Evolutionary conservation across 1,139 yeast genomes (phyloP).

Genomic region (Candida pseudoviswanathii): DNA sequence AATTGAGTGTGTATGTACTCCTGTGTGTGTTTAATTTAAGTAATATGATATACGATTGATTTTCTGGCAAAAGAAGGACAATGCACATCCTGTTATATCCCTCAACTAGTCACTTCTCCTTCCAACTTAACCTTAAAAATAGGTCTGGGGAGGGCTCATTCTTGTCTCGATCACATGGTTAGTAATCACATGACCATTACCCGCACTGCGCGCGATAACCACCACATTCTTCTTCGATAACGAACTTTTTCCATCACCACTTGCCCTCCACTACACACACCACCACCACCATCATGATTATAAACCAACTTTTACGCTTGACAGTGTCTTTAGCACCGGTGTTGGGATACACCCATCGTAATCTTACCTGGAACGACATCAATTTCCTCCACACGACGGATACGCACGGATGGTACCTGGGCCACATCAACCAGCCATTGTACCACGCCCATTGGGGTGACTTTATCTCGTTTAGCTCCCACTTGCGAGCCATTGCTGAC

Average conservation of each 20-base stretch:
- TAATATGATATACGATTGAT: no score
- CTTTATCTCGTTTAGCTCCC: constrained; percentile 66
- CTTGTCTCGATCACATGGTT: no score
- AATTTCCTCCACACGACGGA: constrained; percentile 94
- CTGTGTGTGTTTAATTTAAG: neutral
- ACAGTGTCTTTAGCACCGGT: neutral
- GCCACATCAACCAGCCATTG: constrained; percentile 74
- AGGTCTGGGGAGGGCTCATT: no score
- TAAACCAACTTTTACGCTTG: neutral
- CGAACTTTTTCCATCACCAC: neutral
- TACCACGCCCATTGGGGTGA: constrained; percentile 95
- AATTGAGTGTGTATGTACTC: constrained; percentile 8
- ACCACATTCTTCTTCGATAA: neutral
- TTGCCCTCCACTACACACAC: neutral
- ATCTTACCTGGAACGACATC: constrained; percentile 64
- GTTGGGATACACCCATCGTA: constrained; percentile 26
- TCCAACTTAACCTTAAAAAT: no score
- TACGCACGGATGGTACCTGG: constrained; percentile 94
- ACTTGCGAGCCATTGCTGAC: constrained; percentile 49
- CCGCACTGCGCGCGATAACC: neutral
- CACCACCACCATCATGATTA: neutral
- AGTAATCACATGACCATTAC: neutral
- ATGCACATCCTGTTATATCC: no score
- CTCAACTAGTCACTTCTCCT: no score
- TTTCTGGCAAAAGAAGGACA: no score